Conservation (phyloP, 2,329 filamentous ascomycete species). For the Arthrobotrys entomopaga region DNA sequence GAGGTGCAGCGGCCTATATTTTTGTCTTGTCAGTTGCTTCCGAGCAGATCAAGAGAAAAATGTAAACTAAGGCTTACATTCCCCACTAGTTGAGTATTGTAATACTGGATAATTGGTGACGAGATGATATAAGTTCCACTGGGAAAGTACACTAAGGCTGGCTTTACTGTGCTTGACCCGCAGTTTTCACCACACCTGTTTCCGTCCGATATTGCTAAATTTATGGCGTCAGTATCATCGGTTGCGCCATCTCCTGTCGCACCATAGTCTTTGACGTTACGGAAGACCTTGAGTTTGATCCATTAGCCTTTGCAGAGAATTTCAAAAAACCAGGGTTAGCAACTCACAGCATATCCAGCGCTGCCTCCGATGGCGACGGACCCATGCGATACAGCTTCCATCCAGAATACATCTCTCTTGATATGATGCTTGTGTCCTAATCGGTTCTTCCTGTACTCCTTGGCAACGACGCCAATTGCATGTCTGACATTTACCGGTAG, state of each 20-base stretch:
- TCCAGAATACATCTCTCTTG: slow-evolving; percentile 10
- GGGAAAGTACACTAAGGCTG: slow-evolving; percentile 91
- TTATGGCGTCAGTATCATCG: slow-evolving; percentile 62
- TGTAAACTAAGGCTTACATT: slow-evolving; percentile 70
- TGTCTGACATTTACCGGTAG: neutral
- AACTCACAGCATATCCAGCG: slow-evolving; percentile 11
- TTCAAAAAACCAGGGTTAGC: neutral
- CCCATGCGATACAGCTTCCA: slow-evolving; percentile 14
- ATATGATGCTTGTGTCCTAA: neutral
- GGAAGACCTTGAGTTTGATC: slow-evolving; percentile 11
- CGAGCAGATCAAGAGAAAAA: neutral
- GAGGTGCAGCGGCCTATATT: slow-evolving; percentile 34
- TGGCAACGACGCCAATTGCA: neutral
- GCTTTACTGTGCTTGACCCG: slow-evolving; percentile 82
- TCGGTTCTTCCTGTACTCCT: slow-evolving; percentile 6
- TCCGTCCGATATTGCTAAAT: slow-evolving; percentile 71
- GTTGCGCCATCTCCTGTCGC: slow-evolving; percentile 57
- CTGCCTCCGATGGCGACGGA: slow-evolving; percentile 6
- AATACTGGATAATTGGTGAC: slow-evolving; percentile 81
- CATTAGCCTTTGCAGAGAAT: neutral
- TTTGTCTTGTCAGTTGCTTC: neutral
- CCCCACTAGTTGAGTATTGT: slow-evolving; percentile 93
- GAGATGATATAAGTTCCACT: slow-evolving; percentile 85
- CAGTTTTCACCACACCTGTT: slow-evolving; percentile 82
- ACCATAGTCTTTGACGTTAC: slow-evolving; percentile 51